Base-by-base conservation (phyloP, 2,329 filamentous ascomycete species). In the Aspergillus glaucus region DNA sequence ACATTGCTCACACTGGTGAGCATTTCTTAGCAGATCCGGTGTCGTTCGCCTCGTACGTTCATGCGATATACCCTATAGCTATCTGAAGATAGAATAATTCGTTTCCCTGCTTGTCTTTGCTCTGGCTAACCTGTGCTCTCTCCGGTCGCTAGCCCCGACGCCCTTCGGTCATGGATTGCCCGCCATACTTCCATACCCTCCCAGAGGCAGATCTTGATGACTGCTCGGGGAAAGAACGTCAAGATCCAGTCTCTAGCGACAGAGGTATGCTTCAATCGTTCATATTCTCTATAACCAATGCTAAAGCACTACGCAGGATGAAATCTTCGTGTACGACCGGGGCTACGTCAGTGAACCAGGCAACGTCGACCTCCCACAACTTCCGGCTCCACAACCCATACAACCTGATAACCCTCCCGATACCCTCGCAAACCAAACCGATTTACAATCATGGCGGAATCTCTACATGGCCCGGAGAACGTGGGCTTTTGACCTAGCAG, bases 241-340 rank as follows among this genome's bases (percentile, higher is more conserved):
- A 91, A 91, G 70, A 75, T 84, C 32, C 87, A 92, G 63, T 86
- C 83, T 32, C 79, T 96, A 43, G 81, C 88, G 55, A 83, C 81
- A 32, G 92, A 96, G 80, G 88, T 88, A 73, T 39, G 74, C 17
- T 44, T 28, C 21, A 26, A 30, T n/a, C 28, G n/a, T 30, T 44
- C 21, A 24, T 21, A 39, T 44, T 28, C 40, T 21, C 28, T 9
- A 30, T 22, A 28, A 32, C 47, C 52, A 36, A 50, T 43, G 9
- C 36, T 32, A 24, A 5, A 28, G 17, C 17, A 17, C 37, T 28
- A 21, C n/a, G 22, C 30, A 94, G 86, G 87, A 82, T 57, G 90
- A 97, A 66, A 84, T 98, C 49, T 97, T 87, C 66, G 82, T 97
- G 46, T 98, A 95, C 70, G 90, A 96, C 69, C 86, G 90, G 53